Evolutionary conservation across 176 grass and related monocot genomes (phyloP), one percentile per base, ranked within the genome.

Genomic region (Aegilops longissima): DNA sequence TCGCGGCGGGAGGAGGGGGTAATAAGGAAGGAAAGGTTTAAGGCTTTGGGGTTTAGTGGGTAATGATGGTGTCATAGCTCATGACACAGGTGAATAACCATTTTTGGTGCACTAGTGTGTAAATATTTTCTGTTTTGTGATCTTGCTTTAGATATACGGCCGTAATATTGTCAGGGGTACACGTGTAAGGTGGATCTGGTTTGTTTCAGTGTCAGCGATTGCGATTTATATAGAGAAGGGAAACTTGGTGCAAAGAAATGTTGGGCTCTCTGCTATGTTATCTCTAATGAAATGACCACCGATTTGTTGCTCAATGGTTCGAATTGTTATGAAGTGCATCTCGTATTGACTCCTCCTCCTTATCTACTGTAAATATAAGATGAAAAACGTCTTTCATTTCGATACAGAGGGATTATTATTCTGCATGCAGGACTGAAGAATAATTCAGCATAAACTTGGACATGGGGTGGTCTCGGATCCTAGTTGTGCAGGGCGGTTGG

Each of bases 1-100:
- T 27, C 68, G 20, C 86, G 90, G 65, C 54, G 87, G 87, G 4
- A 84, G 90, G 85, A 77, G 20, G 31, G 56, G 85, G 13, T 90
- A 36, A 36, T 36, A 82, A 91, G 64, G 16, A 51, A 51, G 47
- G 47, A 51, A 20, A 29, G 25, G 72, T 76, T 89, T 85, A 72
- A 14, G 65, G 12, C 47, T 61, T 72, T 39, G 27, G 80, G 56
- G 74, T 77, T 86, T 85, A 82, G 77, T 42, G 14, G 25, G 17
- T 86, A 61, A 84, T 70, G 40, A 18, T 70, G 65, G 66, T 87
- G 79, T 79, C 56, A 83, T 90, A 3, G 0, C 64, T 66, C 80
- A 54, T 90, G 84, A 79, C 84, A 76, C 62, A 40, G 44, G 72
- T 90, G 67, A 36, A 74, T 84, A 84, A 58, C 79, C 12, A 14